phyloP scores from a whole-genome alignment of 2,329 filamentous ascomycete genomes.

The Neobulgaria alba region DNA sequence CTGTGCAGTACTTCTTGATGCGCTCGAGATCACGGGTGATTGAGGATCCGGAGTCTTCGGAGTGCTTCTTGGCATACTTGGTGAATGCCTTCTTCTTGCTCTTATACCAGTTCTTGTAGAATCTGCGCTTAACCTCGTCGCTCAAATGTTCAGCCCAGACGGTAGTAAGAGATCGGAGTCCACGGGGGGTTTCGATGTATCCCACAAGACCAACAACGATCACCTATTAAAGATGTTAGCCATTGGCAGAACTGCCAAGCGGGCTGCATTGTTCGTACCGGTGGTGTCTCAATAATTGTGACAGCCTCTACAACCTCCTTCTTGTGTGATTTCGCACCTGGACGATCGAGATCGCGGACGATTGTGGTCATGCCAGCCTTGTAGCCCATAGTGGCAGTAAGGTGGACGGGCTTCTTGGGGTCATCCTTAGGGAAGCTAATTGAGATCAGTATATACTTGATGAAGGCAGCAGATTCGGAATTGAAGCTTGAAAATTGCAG shows the following conservation, averaged over 20 bases:
- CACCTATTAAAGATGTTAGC: constrained; percentile 73
- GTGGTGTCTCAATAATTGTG: constrained; percentile 84
- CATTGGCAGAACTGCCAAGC: constrained; percentile 66
- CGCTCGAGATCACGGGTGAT: constrained; percentile 97
- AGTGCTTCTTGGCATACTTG: constrained; percentile 99
- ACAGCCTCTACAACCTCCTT: constrained; percentile 91
- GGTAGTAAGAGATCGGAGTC: constrained; percentile 97
- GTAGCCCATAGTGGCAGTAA: constrained; percentile 97
- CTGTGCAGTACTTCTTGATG: constrained; percentile 99
- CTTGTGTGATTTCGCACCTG: constrained; percentile 99
- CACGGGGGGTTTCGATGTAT: constrained; percentile 99
- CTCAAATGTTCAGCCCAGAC: constrained; percentile 99
- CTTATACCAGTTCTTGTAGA: constrained; percentile 99
- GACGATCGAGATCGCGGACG: constrained; percentile 91
- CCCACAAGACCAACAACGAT: constrained; percentile 99
- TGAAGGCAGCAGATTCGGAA: constrained; percentile 6
- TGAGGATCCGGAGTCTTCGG: constrained; percentile 80
- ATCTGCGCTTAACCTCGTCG: constrained; percentile 97
- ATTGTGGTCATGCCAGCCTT: constrained; percentile 99
- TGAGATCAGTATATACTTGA: constrained; percentile 14
- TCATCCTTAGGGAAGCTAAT: constrained; percentile 96
- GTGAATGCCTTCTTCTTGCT: constrained; percentile 99
- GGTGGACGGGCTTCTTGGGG: constrained; percentile 98
- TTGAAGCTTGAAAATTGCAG: constrained; percentile 3
- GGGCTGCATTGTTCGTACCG: constrained; percentile 84